Base-by-base conservation (phyloP, 305 asterid species). In the Fraxinus ornus region DNA sequence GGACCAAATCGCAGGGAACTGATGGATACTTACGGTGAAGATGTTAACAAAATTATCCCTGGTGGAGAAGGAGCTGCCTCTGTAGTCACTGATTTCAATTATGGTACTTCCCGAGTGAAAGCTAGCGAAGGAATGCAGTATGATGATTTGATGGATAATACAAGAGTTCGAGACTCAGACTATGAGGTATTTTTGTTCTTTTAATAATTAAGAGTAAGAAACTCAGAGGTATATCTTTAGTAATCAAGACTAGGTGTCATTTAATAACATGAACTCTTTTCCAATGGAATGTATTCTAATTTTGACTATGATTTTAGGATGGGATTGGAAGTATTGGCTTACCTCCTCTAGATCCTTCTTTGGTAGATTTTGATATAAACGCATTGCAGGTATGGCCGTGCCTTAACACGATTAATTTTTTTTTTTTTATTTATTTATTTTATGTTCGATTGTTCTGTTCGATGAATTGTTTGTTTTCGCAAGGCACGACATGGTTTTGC, bases 301-400 rank as follows among this genome's bases (percentile, higher is more conserved):
- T 77, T 83, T 24, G 70, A 82, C 74, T 17, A 78, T 76, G 80
- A 36, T 83, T 86, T 77, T 79, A 91, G 97, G 93, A 86, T 26
- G 92, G 83, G 80, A 86, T 83, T 32, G 85, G 83, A 83, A 86
- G 82, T 80, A 82, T 81, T 84, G 93, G 91, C 80, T 84, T 90
- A 64, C 88, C 93, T 78, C 90, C 86, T 83, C 87, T 90, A 70
- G 94, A 91, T 85, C 89, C 90, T 76, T 83, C 92, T 47, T 71
- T 89, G 83, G 87, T 39, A 83, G 92, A 87, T 80, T 85, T 92
- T 82, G 94, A 92, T 86, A 86, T 89, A 83, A 84, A 75, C 79
- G 90, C 97, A 22, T 85, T 93, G 89, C 97, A 92, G 97, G 97
- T 93, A 66, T 73, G 87, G 37, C 78, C 71, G 66, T 74, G 17